Evolutionary conservation across 495 filamentous ascomycete species (phyloP).

Genomic region (Talaromyces wortmannii): DNA sequence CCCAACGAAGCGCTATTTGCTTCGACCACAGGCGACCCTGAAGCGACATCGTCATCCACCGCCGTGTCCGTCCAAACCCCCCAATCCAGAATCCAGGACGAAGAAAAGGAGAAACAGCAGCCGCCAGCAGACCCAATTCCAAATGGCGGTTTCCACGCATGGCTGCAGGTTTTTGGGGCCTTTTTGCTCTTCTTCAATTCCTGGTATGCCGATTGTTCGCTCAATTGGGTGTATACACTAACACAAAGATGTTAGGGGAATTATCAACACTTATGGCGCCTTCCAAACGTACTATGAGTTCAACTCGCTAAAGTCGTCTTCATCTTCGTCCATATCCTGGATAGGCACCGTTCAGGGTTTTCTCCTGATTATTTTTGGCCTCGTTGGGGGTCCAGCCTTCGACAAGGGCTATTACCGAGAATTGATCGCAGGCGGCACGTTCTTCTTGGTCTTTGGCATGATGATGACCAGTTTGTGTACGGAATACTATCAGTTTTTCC

Average conservation of each 20-base stretch:
- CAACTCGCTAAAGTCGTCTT: constrained; percentile 18
- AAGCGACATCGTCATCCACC: too few species aligned
- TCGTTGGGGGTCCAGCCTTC: constrained; percentile 60
- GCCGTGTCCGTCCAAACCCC: not conserved
- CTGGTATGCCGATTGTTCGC: not conserved
- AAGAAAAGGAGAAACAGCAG: not conserved
- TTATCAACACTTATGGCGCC: constrained; percentile 44
- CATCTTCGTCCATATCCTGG: constrained; percentile 13
- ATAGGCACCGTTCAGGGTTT: constrained; percentile 1
- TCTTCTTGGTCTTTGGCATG: constrained; percentile 60
- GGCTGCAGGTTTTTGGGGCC: constrained; percentile 18
- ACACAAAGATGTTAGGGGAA: constrained; percentile 10
- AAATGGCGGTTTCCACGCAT: constrained; percentile 21
- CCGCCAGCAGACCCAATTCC: constrained; percentile 1
- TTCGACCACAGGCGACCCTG: too few species aligned
- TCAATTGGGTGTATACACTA: too few species aligned
- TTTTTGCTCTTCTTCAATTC: constrained; percentile 11
- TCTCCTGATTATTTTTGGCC: constrained; percentile 25
- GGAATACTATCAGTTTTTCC: constrained; percentile 42
- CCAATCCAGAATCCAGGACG: not conserved
- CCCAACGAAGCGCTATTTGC: too few species aligned
- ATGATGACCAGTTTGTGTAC: constrained; percentile 59
- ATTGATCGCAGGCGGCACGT: constrained; percentile 41
- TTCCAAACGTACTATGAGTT: constrained; percentile 43
- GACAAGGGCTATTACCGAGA: constrained; percentile 64